Evolutionary conservation across 441 rosid genomes (phyloP).

Genomic region (Gossypium schwendimanii): DNA sequence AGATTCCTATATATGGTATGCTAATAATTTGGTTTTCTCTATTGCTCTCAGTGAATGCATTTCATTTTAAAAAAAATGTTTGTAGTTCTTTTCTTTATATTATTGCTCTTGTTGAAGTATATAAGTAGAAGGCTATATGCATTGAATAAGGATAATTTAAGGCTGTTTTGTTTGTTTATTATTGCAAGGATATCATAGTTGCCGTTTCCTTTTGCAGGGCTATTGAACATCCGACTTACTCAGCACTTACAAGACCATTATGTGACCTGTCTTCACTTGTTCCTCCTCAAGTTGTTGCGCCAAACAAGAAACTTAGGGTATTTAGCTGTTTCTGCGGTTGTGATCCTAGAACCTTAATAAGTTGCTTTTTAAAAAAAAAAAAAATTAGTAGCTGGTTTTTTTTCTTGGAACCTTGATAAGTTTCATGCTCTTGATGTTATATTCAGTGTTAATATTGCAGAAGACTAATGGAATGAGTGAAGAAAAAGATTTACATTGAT

Average conservation of each 20-base stretch:
- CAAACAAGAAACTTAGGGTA: conserved; percentile 93
- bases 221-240: conserved; percentile 93
- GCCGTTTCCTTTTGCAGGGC: conserved; percentile 56
- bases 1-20: conserved; percentile 97
- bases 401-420: not conserved
- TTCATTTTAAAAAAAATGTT: not conserved
- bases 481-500: not conserved
- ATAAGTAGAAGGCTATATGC: conserved; percentile 2
- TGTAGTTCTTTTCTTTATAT: not conserved
- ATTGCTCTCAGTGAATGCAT: conserved; percentile 4
- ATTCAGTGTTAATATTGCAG: not conserved
- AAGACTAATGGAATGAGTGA: not conserved
- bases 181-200: not conserved
- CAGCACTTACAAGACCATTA: conserved; percentile 92
- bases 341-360: not conserved
- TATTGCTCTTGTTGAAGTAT: not conserved
- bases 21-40: conserved; percentile 1
- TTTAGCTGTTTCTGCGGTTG: conserved; percentile 17
- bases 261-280: conserved; percentile 93
- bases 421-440: not conserved
- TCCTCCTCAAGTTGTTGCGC: conserved; percentile 84
- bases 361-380: not conserved
- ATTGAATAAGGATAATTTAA: not conserved
- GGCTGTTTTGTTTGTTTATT: conserved; percentile 2
- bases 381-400: not conserved